Percentiles rank a stretch among this genome's conserved stretches.
Conservation (phyloP, 2,329 filamentous ascomycete genomes). For the Hymenoscyphus albidus region DNA sequence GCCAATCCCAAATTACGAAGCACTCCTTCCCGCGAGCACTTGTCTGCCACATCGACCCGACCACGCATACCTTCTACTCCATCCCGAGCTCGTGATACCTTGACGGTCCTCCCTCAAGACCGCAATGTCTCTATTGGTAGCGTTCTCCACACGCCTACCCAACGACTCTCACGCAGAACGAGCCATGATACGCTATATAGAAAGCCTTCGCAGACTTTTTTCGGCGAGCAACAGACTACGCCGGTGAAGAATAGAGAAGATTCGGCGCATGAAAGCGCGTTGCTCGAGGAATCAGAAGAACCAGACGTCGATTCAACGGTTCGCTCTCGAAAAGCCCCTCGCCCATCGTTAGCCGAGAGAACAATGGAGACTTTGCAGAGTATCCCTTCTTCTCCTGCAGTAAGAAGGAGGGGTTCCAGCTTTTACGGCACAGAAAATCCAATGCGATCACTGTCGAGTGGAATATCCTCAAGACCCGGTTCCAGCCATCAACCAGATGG, state of each 20-base stretch:
- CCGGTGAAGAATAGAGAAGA: conserved; percentile 10
- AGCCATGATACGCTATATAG: conserved; percentile 24
- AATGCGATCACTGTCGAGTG: conserved; percentile 45
- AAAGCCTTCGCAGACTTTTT: conserved; percentile 21
- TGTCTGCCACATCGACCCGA: conserved; percentile 18
- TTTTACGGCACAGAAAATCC: conserved; percentile 67
- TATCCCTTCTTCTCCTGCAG: conserved; percentile 71
- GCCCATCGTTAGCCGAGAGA: conserved; percentile 70
- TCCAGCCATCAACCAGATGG: conserved; percentile 61
- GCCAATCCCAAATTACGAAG: conserved; percentile 30
- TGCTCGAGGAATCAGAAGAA: conserved; percentile 17
- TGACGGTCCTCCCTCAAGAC: conserved; percentile 6
- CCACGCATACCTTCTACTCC: conserved; percentile 20
- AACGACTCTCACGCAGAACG: conserved; percentile 16
- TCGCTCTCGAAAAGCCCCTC: conserved; percentile 16
- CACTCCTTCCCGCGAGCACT: conserved; percentile 25
- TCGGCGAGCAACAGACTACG: conserved; percentile 10
- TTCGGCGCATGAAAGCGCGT: conserved; percentile 16
- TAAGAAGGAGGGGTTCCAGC: conserved; percentile 62
- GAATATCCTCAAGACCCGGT: conserved; percentile 28
- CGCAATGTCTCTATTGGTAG: conserved; percentile 17
- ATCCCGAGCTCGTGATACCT: conserved; percentile 14
- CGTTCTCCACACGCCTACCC: conserved; percentile 14
- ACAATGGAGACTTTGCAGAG: conserved; percentile 80
- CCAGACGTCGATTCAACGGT: neutral